Conservation (phyloP, 768 basidiomycete species). For the Termitomyces sp. region DNA sequence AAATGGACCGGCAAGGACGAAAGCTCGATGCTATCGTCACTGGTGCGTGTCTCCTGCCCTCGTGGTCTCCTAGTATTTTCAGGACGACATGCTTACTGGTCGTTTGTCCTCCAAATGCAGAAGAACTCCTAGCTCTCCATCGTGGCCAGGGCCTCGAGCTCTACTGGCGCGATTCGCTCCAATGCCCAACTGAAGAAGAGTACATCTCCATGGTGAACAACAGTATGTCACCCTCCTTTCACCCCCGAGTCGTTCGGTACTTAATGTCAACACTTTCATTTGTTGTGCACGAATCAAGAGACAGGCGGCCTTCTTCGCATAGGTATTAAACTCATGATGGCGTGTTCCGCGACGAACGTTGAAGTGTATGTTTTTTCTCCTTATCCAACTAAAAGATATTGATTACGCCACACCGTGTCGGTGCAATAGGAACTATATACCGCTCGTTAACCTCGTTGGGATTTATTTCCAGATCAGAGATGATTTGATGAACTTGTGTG, state of each 20-base stretch:
- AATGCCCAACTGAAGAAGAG: constrained; percentile 91
- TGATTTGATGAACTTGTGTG: constrained; percentile 94
- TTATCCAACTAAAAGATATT: neutral
- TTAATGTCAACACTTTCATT: neutral
- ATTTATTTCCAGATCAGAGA: constrained; percentile 93
- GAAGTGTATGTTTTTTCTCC: constrained; percentile 40
- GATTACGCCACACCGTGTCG: neutral
- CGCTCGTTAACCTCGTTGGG: constrained; percentile 21
- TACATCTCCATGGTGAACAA: constrained; percentile 96
- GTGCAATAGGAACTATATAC: neutral
- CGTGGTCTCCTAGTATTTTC: neutral
- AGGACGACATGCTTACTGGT: neutral
- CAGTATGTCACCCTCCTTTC: constrained; percentile 44
- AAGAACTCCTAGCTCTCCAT: constrained; percentile 78
- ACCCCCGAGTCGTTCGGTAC: neutral
- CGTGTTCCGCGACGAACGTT: constrained; percentile 59
- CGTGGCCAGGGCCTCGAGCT: constrained; percentile 94
- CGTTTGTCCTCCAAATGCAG: constrained; percentile 14
- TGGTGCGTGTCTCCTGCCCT: constrained; percentile 36
- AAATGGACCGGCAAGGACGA: constrained; percentile 18
- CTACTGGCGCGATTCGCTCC: constrained; percentile 88
- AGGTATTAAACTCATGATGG: constrained; percentile 96
- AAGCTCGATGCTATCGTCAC: constrained; percentile 75
- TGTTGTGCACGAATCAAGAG: constrained; percentile 41
- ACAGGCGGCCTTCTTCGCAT: constrained; percentile 94